Evolutionary conservation across 2,329 filamentous ascomycete species (phyloP).

Genomic region (Aspergillus pseudoglaucus): DNA sequence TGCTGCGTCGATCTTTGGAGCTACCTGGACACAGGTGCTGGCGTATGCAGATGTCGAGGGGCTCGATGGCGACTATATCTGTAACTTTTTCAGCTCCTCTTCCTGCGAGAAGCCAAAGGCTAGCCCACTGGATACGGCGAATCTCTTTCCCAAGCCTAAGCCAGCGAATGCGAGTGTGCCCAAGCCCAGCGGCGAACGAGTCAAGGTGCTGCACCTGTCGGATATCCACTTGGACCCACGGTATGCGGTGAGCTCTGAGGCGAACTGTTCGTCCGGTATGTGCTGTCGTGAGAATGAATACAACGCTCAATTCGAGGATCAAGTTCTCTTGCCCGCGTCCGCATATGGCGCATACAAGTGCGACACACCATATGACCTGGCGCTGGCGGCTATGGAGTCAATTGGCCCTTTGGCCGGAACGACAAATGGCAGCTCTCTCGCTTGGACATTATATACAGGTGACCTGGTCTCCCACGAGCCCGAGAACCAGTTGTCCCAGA

Average conservation of each 20-base stretch:
- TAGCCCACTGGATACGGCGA: slow-evolving; percentile 39
- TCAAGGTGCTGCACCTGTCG: slow-evolving; percentile 52
- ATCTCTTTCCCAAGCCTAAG: slow-evolving; percentile 50
- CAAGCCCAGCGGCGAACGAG: slow-evolving; percentile 45
- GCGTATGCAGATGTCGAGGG: slow-evolving; percentile 48
- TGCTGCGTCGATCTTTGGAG: slow-evolving; percentile 44
- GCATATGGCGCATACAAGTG: slow-evolving; percentile 51
- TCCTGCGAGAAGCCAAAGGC: slow-evolving; percentile 46
- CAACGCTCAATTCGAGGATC: slow-evolving; percentile 27
- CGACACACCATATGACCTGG: slow-evolving; percentile 54
- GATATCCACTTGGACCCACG: slow-evolving; percentile 53
- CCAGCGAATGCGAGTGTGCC: slow-evolving; percentile 41
- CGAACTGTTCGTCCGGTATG: slow-evolving; percentile 46
- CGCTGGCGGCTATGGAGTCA: slow-evolving; percentile 50
- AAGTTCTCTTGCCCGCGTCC: slow-evolving; percentile 43
- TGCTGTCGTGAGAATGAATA: slow-evolving; percentile 46
- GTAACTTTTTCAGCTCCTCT: slow-evolving; percentile 42
- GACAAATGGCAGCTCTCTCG: slow-evolving; percentile 39
- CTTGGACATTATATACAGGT: slow-evolving; percentile 52
- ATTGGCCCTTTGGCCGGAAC: slow-evolving; percentile 53
- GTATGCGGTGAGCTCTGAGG: slow-evolving; percentile 48
- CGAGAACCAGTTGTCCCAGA: slow-evolving; percentile 45
- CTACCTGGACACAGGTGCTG: slow-evolving; percentile 53
- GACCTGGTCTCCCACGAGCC: slow-evolving; percentile 52
- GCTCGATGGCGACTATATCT: slow-evolving; percentile 53